A percentile compares a stretch with the other conserved stretches of the same genome.
These are phyloP conservation scores for Epichloe sibirici DNA, from an alignment of 2,329 filamentous ascomycete species.

Conservation along the genomic window DNA sequence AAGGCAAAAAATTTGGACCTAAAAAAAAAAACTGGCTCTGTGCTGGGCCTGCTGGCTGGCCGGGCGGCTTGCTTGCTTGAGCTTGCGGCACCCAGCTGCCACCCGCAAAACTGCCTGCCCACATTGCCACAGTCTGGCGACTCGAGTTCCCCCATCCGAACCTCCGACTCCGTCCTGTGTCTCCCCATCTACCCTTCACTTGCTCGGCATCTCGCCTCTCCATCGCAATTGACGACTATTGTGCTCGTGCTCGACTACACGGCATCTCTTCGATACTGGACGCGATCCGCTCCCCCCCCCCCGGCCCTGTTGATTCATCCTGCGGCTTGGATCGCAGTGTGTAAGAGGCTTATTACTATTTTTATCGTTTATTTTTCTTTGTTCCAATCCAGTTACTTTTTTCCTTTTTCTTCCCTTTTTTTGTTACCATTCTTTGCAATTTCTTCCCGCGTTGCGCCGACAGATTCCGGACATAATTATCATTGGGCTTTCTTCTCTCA, in stretches of 20 bases:
- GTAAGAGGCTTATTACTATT: not conserved
- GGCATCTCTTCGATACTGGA: not conserved
- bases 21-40: no score
- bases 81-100: no score
- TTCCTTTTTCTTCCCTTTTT: not conserved
- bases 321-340: slow-evolving; percentile 2
- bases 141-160: not conserved
- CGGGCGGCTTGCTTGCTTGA: no score
- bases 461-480: not conserved
- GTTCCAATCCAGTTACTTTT: not conserved
- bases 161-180: slow-evolving; percentile 3
- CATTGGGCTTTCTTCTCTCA: not conserved
- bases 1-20: no score
- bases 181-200: slow-evolving; percentile 4
- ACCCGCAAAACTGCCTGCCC: no score
- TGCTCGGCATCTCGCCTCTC: slow-evolving; percentile 4
- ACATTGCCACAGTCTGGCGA: not conserved
- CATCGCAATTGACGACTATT: slow-evolving; percentile 1
- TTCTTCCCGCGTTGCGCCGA: not conserved
- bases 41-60: no score
- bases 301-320: slow-evolving; percentile 1
- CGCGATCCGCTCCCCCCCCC: not conserved
- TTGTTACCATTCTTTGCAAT: not conserved
- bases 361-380: not conserved
- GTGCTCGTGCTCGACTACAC: not conserved